Evolutionary conservation across 805 yeast genomes (phyloP).

Genomic region (Wickerhamiella domercqiae): DNA sequence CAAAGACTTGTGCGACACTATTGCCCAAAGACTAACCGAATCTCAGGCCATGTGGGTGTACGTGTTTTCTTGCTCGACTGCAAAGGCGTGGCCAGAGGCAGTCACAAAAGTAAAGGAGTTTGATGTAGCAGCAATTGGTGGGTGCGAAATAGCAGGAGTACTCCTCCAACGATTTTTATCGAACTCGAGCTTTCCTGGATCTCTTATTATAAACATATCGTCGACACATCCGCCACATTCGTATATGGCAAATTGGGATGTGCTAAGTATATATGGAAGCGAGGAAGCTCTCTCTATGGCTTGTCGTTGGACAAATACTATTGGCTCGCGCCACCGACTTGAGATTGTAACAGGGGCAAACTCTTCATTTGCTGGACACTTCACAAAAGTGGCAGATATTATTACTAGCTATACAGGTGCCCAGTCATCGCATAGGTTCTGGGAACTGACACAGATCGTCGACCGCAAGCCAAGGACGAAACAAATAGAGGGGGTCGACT

Average conservation of each 20-base stretch:
- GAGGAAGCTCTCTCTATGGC: background rate
- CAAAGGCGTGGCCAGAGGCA: background rate
- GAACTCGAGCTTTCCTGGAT: background rate
- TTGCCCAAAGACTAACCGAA: background rate
- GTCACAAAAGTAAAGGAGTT: background rate
- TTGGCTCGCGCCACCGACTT: background rate
- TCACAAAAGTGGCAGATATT: background rate
- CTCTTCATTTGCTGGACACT: conserved; percentile 1
- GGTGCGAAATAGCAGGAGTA: background rate
- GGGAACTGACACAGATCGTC: background rate
- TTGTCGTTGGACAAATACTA: background rate
- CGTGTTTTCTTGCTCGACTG: background rate
- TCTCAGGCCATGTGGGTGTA: background rate
- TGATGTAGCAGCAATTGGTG: conserved; percentile 1
- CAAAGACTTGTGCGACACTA: background rate
- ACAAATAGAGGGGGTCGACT: background rate
- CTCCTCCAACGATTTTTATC: background rate
- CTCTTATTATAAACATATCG: background rate
- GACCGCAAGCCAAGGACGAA: background rate
- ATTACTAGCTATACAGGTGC: background rate
- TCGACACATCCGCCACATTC: background rate
- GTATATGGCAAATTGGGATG: background rate
- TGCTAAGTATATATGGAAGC: background rate
- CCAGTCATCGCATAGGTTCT: background rate
- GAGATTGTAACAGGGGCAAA: background rate